A percentile compares a stretch with the other conserved stretches of the same genome.
These are phyloP conservation scores for Salisapilia sapeloensis DNA, from an alignment of 352 stramenopile species.

Conservation along the genomic window DNA sequence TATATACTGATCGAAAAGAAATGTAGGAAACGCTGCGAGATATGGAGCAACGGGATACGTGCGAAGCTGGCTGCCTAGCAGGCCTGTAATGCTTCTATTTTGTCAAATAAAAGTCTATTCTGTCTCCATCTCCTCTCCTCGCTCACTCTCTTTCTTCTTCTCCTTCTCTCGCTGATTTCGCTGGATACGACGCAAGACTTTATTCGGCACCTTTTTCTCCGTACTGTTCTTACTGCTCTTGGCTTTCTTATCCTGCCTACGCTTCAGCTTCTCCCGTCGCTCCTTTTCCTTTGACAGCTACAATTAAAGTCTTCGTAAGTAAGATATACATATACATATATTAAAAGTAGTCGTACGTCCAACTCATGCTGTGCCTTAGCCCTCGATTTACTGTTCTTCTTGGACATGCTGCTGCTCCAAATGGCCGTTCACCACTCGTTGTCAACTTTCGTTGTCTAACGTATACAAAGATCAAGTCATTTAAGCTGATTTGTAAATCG, in stretches of 20 bases:
- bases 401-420: slow-evolving; percentile 21
- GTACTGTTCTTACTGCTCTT: slow-evolving; percentile 25
- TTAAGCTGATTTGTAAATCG: too few species aligned
- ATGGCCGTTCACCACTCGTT: neutral
- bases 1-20: neutral
- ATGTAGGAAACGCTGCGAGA: slow-evolving; percentile 50
- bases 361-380: slow-evolving; percentile 71
- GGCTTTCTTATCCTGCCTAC: slow-evolving; percentile 60
- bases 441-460: too few species aligned
- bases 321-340: slow-evolving; percentile 1
- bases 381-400: slow-evolving; percentile 67
- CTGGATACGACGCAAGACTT: slow-evolving; percentile 50
- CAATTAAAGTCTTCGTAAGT: too few species aligned
- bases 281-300: slow-evolving; percentile 29
- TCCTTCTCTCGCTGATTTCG: slow-evolving; percentile 39
- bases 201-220: slow-evolving; percentile 60
- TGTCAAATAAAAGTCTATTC: slow-evolving; percentile 5
- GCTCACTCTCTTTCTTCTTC: slow-evolving; percentile 18
- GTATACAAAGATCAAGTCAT: too few species aligned
- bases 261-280: slow-evolving; percentile 51
- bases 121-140: slow-evolving; percentile 29
- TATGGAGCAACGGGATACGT: slow-evolving; percentile 41
- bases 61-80: slow-evolving; percentile 48
- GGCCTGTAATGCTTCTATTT: slow-evolving; percentile 23
- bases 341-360: slow-evolving; percentile 14